Conservation (phyloP, 345 rosid genomes). For the Dipteronia sinensis region DNA sequence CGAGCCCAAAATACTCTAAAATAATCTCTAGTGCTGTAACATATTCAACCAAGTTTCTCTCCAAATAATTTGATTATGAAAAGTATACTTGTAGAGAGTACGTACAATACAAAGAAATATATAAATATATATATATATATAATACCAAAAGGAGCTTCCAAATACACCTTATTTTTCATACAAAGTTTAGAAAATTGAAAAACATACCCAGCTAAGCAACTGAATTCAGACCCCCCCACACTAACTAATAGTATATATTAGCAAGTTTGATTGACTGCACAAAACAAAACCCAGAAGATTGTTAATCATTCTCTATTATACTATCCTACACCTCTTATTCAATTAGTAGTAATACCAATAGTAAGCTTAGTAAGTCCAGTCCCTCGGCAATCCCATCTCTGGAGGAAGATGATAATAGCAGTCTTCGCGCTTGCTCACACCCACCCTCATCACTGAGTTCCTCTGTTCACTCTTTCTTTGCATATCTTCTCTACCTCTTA, state of each 20-base stretch:
- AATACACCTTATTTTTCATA: not conserved
- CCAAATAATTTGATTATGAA: not conserved
- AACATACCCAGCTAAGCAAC: no score
- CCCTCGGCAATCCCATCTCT: constrained; percentile 41
- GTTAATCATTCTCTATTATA: not conserved
- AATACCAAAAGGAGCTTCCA: not conserved
- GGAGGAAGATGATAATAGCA: constrained; percentile 42
- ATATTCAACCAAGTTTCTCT: no score
- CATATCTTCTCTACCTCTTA: constrained; percentile 16
- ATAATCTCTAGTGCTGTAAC: no score
- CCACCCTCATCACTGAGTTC: constrained; percentile 18
- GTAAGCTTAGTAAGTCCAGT: constrained; percentile 36
- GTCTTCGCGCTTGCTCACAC: constrained; percentile 26
- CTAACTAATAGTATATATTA: no score
- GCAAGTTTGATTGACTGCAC: not conserved
- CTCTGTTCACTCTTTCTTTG: constrained; percentile 19
- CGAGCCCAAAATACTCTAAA: no score
- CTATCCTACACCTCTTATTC: no score
- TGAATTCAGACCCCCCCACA: no score
- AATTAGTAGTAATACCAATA: not conserved
- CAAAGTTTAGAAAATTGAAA: no score
- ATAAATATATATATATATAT: no score
- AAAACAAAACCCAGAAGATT: constrained; percentile 19
- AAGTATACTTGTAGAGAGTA: not conserved
- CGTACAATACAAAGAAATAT: no score